Evolutionary conservation across 441 rosid genomes (phyloP), one percentile per base, ranked within the genome.

Genomic region (Bruguiera hainesii): DNA sequence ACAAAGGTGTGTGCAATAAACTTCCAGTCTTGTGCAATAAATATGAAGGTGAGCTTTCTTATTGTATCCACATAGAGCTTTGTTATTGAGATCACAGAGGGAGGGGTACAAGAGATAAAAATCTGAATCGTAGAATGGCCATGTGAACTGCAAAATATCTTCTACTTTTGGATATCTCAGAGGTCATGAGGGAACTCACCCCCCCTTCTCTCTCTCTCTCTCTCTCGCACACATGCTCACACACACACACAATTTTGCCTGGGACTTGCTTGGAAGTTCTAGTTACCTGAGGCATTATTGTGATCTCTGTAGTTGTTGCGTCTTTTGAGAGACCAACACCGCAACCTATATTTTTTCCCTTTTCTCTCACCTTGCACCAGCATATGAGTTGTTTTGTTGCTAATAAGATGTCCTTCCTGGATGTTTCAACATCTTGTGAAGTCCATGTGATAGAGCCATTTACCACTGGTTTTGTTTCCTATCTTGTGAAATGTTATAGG

Each of bases 21-120:
- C 71, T 72, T 59, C 73, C 71, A 48, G 66, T 57, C 56, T 55
- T 81, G 57, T 64, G 79, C 62, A 74, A 78, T 80, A 75, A 76
- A 55, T 71, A 66, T 79, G 88, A 86, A 89, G 98, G 97, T 93
- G 79, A 83, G 77, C 67, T 65, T 51, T 60, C 10, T 64, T 66
- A 35, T 60, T 59, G 66, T 23, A 52, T 67, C 35, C 37, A 37
- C 33, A 68, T 62, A 48, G 49, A 55, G 48, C 35, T 53, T 53
- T 53, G 13, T 53, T 26, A 11, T 53, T 53, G 16, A 39, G 48
- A 13, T 39, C 48, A 11, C 4, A 39, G 37, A 35, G 60, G 35
- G 26, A 25, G 30, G 61, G 30, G 61, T 20, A 55, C 33, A 65
- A 37, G 61, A 33, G 5, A 50, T 19, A 60, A 66, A 56, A 50